These are phyloP conservation scores for Naumovozyma castellii DNA, from an alignment of 805 yeast species.

Conservation along the genomic window DNA sequence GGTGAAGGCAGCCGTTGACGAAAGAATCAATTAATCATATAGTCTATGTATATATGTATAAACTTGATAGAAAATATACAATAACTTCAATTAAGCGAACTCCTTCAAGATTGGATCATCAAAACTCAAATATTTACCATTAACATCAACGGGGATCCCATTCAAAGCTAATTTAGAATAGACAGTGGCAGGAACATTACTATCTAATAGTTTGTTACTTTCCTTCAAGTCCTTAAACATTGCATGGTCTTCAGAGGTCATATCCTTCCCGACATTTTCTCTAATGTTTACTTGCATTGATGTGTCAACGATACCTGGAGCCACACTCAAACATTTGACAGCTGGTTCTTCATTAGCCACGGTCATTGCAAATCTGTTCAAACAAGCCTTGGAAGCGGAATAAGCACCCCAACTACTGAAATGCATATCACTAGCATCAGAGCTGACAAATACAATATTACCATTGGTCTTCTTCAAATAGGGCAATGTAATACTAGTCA, in stretches of 20 bases:
- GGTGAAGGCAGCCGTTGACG: conserved; percentile 58
- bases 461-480: conserved; percentile 50
- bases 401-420: conserved; percentile 71
- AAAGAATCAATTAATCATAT: conserved; percentile 15
- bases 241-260: conserved; percentile 50
- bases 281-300: conserved; percentile 77
- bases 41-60: background rate
- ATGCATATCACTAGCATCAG: conserved; percentile 65
- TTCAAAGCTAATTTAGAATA: conserved; percentile 56
- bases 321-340: conserved; percentile 50
- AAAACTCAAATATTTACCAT: conserved; percentile 63
- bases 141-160: conserved; percentile 47
- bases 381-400: conserved; percentile 83
- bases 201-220: conserved; percentile 49
- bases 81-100: background rate
- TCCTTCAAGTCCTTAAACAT: conserved; percentile 56
- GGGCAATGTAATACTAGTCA: conserved; percentile 49
- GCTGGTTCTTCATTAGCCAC: conserved; percentile 60
- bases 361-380: conserved; percentile 64
- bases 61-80: no score
- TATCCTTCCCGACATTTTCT: conserved; percentile 42
- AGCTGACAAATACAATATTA: conserved; percentile 63
- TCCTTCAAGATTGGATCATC: conserved; percentile 30
- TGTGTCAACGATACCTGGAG: conserved; percentile 93
- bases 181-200: conserved; percentile 63